Percentiles rank a stretch among this genome's conserved stretches.
These are phyloP conservation scores for Actinomucor elegans DNA, from an alignment of 371 early-diverging fungal species.

Conservation along the genomic window DNA sequence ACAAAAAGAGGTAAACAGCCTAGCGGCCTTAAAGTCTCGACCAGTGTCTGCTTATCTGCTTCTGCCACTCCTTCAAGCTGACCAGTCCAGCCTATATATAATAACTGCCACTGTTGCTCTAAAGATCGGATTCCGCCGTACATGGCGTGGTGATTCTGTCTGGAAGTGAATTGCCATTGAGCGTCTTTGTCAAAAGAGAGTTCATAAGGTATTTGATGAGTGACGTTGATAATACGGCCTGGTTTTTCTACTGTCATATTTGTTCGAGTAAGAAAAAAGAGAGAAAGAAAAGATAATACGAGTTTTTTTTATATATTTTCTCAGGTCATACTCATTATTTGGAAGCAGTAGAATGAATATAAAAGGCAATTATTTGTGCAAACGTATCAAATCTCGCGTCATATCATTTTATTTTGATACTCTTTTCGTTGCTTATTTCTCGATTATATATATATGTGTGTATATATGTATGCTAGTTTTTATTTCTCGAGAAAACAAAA, in stretches of 20 bases:
- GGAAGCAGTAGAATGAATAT: too few species aligned
- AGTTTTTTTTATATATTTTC: too few species aligned
- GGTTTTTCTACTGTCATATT: not conserved
- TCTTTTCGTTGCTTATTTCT: too few species aligned
- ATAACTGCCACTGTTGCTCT: slow-evolving; percentile 39
- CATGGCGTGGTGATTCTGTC: slow-evolving; percentile 75
- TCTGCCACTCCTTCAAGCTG: slow-evolving; percentile 17
- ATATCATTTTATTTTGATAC: too few species aligned
- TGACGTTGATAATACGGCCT: slow-evolving; percentile 22
- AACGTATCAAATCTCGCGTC: too few species aligned
- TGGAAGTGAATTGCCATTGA: slow-evolving; percentile 34
- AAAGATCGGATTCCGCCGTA: slow-evolving; percentile 68
- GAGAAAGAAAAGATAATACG: not conserved
- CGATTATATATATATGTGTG: too few species aligned
- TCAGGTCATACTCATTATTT: too few species aligned
- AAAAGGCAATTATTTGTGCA: too few species aligned
- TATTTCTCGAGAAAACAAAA: too few species aligned
- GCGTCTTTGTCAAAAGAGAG: not conserved
- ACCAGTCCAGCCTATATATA: slow-evolving; percentile 73
- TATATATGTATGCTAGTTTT: too few species aligned
- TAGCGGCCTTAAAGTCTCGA: slow-evolving; percentile 37
- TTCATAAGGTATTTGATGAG: slow-evolving; percentile 22
- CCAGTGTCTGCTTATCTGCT: slow-evolving; percentile 10
- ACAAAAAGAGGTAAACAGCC: slow-evolving; percentile 79
- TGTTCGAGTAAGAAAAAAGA: not conserved